phyloP scores from a whole-genome alignment of 2,329 filamentous ascomycete species.

The Cercospora zeina region DNA sequence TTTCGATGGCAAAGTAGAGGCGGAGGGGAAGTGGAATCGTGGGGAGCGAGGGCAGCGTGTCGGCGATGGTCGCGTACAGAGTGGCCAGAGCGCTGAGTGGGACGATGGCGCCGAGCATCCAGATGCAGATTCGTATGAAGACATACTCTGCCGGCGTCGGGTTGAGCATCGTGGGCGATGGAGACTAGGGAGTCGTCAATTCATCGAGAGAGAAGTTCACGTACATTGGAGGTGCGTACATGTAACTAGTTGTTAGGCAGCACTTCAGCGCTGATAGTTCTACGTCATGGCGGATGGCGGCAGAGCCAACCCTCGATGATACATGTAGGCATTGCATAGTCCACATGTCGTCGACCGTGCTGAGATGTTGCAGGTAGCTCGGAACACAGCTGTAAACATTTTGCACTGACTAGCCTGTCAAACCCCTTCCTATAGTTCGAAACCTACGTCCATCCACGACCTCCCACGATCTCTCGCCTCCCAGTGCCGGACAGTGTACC shows the following conservation, averaged over 20 bases:
- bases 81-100: conserved; percentile 19
- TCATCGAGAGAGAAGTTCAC: neutral
- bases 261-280: neutral
- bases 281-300: neutral
- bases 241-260: neutral
- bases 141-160: conserved; percentile 20
- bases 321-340: neutral
- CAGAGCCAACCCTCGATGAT: neutral
- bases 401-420: neutral
- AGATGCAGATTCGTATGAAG: conserved; percentile 29
- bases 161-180: conserved; percentile 27
- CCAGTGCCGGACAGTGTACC: too few relatives aligned
- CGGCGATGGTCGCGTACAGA: neutral
- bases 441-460: too few relatives aligned
- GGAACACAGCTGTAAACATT: neutral
- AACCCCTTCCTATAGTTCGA: too few relatives aligned
- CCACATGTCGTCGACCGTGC: neutral
- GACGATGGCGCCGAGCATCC: conserved; percentile 19
- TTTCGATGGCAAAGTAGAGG: conserved; percentile 20
- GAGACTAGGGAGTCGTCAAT: neutral
- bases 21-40: conserved; percentile 14
- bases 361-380: neutral
- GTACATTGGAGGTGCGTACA: neutral
- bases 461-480: too few relatives aligned
- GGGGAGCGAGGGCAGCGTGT: conserved; percentile 7